Base-by-base conservation (phyloP, 371 early-diverging fungal genomes). In the Mucor mucedo region DNA sequence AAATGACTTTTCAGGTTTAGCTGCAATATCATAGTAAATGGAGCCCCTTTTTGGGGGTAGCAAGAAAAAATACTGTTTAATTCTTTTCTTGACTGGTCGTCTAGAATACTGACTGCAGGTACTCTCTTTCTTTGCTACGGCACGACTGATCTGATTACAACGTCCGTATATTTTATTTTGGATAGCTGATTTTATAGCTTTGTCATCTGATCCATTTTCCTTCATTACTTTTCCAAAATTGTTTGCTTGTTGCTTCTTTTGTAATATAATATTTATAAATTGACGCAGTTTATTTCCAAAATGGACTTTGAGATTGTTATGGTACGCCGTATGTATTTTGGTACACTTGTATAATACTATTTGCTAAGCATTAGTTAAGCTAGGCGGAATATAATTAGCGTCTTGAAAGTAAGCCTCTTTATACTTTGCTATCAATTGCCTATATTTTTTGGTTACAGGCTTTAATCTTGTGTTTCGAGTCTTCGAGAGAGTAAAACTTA, bases 321-420 rank as follows among this genome's bases (percentile, higher is more conserved):
- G 9, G 35, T 58, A 47, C 4, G 58, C 58, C 6, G 58, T 58
- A 8, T 58, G 47, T n/a, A 58, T 58, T 32, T 47, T 45, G 2
- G 33, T 33, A 58, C 58, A 32, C 0, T 47, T 9, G 35, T 58
- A 58, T 2, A 57, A 11, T 16, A 5, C 58, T 32, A 57, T 57
- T n/a, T 57, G 33, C 5, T 57, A 21, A 32, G 33, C 44, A 32
- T 57, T 14, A 5, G 29, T 0, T 10, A 55, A 30, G 5, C 13
- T 40, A 1, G 11, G 6, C 11, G 45, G 58, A 30, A n/a, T n/a
- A n/a, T n/a, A n/a, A n/a, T n/a, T n/a, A n/a, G n/a, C n/a, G n/a
- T n/a, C n/a, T n/a, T n/a, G n/a, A n/a, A n/a, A n/a, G 16, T 45
- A 58, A 33, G 14, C 5, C 0, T 47, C 32, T 58, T 44, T 58